Evolutionary conservation across 2,329 filamentous ascomycete genomes (phyloP).

Genomic region (Fusarium pseudonygamai): DNA sequence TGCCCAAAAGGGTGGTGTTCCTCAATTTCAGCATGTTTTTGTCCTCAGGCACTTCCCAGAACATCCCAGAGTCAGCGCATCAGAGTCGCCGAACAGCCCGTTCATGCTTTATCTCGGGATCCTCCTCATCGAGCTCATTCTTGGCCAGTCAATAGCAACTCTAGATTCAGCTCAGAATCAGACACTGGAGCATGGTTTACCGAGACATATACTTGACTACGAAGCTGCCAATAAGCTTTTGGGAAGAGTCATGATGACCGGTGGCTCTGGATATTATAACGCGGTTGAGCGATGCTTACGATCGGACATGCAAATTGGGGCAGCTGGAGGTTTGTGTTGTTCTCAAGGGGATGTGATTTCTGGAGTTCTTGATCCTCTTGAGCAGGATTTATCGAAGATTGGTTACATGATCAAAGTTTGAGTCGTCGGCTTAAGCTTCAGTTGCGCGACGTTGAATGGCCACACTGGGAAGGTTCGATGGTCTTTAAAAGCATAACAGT

Average conservation of each 20-base stretch:
- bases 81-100: not conserved
- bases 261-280: not conserved
- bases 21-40: not conserved
- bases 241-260: not conserved
- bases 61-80: fast-evolving
- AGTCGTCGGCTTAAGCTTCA: not conserved
- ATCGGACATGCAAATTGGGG: not conserved
- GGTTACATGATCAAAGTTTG: not conserved
- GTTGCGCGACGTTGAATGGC: not conserved
- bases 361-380: not conserved
- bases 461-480: not conserved
- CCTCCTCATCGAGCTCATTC: not conserved
- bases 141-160: not conserved
- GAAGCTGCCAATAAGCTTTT: not conserved
- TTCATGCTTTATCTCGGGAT: not conserved
- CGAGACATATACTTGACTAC: not conserved
- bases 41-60: not conserved
- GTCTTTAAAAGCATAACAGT: fast-evolving
- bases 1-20: not conserved
- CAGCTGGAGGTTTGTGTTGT: fast-evolving
- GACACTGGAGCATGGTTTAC: fast-evolving
- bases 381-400: slow-evolving; percentile 2
- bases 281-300: not conserved
- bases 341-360: not conserved
- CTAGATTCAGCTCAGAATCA: fast-evolving